A percentile compares a stretch with the other conserved stretches of the same genome.
phyloP scores from a whole-genome alignment of 2,329 filamentous ascomycete species.

The Trichoderma brevicompactum region DNA sequence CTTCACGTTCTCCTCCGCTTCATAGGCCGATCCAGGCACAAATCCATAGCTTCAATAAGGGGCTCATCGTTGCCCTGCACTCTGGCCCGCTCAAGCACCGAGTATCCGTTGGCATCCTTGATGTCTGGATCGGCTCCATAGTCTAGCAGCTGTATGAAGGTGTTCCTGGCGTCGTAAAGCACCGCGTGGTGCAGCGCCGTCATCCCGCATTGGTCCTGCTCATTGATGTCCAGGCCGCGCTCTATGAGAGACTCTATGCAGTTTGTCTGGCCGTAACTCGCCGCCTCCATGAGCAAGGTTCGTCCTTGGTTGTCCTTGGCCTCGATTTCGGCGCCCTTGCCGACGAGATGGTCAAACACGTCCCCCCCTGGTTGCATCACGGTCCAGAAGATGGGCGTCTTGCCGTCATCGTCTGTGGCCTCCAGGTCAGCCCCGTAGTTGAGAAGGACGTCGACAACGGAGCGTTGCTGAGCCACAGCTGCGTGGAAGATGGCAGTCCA shows the following conservation, averaged over 20 bases:
- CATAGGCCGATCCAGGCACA: not conserved
- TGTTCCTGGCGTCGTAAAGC: not conserved
- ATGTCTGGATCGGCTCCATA: constrained; percentile 3
- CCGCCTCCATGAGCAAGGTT: constrained; percentile 2
- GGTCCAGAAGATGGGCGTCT: not conserved
- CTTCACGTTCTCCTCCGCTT: not conserved
- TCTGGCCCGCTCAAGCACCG: constrained; percentile 12
- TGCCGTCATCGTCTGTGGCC: constrained; percentile 4
- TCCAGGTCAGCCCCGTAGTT: constrained; percentile 19
- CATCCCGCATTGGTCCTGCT: not conserved
- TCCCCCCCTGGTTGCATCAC: not conserved
- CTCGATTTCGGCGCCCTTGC: not conserved
- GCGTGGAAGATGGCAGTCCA: constrained; percentile 10
- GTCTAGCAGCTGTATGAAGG: not conserved
- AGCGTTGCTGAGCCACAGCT: not conserved
- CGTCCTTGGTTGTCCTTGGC: not conserved
- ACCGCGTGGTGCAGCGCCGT: constrained; percentile 12
- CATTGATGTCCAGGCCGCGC: constrained; percentile 8
- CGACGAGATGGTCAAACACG: constrained; percentile 5
- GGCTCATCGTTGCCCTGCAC: not conserved
- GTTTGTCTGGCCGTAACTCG: not conserved
- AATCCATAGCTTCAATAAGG: not conserved
- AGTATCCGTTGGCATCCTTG: not conserved
- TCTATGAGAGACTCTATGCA: not conserved
- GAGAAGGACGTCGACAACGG: constrained; percentile 1